Evolutionary conservation across 306 rosid genomes (phyloP).

Genomic region (Pueraria montana): DNA sequence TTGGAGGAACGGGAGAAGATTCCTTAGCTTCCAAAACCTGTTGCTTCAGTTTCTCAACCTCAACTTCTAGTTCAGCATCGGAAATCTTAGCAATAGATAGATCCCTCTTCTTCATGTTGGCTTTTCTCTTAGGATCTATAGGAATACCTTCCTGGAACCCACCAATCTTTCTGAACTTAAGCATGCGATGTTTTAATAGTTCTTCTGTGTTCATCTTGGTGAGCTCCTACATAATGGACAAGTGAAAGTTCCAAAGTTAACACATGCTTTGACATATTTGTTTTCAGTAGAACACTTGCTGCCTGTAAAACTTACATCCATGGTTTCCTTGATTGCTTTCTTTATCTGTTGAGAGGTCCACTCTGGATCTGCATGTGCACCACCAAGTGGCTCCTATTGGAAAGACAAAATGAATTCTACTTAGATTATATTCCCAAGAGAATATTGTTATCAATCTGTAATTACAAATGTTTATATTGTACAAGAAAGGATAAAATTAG

Average conservation of each 20-base stretch:
- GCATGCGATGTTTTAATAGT: constrained; percentile 74
- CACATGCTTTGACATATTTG: constrained; percentile 29
- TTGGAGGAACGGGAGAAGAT: constrained; percentile 60
- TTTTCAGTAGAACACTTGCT: constrained; percentile 36
- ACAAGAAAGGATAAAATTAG: constrained; percentile 5
- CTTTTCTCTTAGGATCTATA: constrained; percentile 67
- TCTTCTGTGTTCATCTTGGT: constrained; percentile 66
- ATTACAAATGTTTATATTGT: neutral
- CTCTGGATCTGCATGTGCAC: constrained; percentile 88
- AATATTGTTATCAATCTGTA: constrained; percentile 1
- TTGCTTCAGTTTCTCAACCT: constrained; percentile 69
- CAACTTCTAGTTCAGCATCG: constrained; percentile 59
- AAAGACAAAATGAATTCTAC: constrained; percentile 39
- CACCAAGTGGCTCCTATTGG: constrained; percentile 92
- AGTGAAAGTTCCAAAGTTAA: constrained; percentile 43
- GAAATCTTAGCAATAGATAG: constrained; percentile 52
- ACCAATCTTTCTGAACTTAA: constrained; percentile 87
- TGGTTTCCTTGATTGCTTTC: constrained; percentile 72
- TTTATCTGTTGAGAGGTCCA: constrained; percentile 94
- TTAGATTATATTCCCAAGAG: constrained; percentile 34
- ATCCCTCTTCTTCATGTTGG: constrained; percentile 82
- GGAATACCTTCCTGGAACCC: constrained; percentile 84
- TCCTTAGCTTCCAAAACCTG: constrained; percentile 58
- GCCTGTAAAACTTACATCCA: constrained; percentile 75
- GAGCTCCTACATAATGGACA: constrained; percentile 72